Evolutionary conservation across 345 rosid species (phyloP).

Genomic region (Luvunga scandens): DNA sequence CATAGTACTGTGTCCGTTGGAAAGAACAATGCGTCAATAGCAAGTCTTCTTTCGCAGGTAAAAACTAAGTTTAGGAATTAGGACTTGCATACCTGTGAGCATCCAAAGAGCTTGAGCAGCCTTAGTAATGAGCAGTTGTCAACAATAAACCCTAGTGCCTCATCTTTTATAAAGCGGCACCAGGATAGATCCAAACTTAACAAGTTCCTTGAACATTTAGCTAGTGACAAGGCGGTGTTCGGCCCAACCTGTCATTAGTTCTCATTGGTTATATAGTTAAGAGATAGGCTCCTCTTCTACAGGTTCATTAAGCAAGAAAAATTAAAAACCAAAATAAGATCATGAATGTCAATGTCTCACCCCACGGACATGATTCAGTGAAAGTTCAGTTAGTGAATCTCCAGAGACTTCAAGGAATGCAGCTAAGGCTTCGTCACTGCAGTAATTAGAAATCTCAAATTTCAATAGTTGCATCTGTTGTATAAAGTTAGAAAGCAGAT

Average conservation of each 20-base stretch:
- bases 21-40: background rate
- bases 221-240: slow-evolving; percentile 46
- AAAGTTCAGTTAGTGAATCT: slow-evolving; percentile 40
- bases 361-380: slow-evolving; percentile 37
- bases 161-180: slow-evolving; percentile 51
- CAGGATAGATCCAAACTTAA: slow-evolving; percentile 55
- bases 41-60: background rate
- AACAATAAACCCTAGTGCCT: slow-evolving; percentile 50
- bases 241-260: slow-evolving; percentile 43
- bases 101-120: slow-evolving; percentile 60
- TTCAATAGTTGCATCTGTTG: background rate
- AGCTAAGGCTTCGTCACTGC: slow-evolving; percentile 64
- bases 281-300: background rate
- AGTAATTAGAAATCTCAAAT: slow-evolving; percentile 10
- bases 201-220: slow-evolving; percentile 39
- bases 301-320: background rate
- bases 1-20: no score
- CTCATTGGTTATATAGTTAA: background rate
- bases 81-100: slow-evolving; percentile 45
- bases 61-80: background rate
- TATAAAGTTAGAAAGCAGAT: background rate
- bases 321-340: background rate
- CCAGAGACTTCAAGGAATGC: slow-evolving; percentile 56
- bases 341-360: slow-evolving; percentile 22
- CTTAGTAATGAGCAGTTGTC: slow-evolving; percentile 43